Conservation (phyloP, 2,329 filamentous ascomycete species). For the Pezicula carpinea region DNA sequence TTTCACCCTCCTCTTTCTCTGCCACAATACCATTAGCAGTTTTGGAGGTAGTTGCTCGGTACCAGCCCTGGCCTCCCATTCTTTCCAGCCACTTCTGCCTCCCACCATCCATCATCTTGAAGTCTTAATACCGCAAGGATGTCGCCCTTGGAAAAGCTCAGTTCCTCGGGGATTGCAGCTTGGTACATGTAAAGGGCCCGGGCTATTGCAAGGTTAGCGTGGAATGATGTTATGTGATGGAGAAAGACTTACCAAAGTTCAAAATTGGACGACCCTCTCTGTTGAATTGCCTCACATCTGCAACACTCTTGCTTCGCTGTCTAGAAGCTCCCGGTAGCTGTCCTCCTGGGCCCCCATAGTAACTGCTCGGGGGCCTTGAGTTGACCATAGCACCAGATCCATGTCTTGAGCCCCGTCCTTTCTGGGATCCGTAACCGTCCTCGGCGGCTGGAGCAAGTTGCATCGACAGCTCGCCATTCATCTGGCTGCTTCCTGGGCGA, state of each 20-base stretch:
- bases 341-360: constrained; percentile 41
- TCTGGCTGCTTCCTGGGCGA: constrained; percentile 44
- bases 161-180: constrained; percentile 90
- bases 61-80: constrained; percentile 57
- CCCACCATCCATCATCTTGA: constrained; percentile 99
- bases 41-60: constrained; percentile 60
- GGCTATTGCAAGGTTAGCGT: constrained; percentile 48
- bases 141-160: constrained; percentile 90
- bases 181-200: constrained; percentile 92
- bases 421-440: constrained; percentile 54
- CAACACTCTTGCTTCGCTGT: constrained; percentile 76
- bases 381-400: constrained; percentile 42
- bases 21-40: constrained; percentile 17
- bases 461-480: constrained; percentile 52
- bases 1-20: background rate
- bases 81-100: constrained; percentile 81
- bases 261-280: constrained; percentile 82
- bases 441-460: constrained; percentile 55
- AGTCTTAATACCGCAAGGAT: constrained; percentile 81
- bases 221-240: background rate
- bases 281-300: constrained; percentile 77
- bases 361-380: constrained; percentile 48
- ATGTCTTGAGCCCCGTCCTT: constrained; percentile 43
- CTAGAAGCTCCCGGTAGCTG: constrained; percentile 33
- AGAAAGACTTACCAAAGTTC: constrained; percentile 76